These are phyloP conservation scores for Eragrostis curvula DNA, from an alignment of 176 grass and related monocot genomes.

Conservation along the genomic window DNA sequence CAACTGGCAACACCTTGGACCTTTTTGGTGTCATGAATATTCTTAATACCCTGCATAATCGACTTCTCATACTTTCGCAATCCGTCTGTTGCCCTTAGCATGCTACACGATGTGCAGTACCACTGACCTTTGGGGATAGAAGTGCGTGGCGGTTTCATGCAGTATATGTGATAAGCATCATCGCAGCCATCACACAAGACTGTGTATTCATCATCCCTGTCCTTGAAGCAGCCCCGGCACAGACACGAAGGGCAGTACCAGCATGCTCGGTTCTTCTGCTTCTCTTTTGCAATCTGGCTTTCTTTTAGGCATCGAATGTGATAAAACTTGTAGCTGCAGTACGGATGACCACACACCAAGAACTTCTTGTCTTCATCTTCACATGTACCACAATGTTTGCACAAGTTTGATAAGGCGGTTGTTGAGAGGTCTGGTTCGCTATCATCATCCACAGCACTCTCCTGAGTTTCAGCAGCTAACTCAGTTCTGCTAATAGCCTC, in stretches of 20 bases:
- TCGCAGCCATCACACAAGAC: constrained; percentile 90
- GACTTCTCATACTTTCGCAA: constrained; percentile 71
- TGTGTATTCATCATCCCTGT: constrained; percentile 76
- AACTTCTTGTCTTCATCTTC: constrained; percentile 88
- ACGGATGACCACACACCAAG: constrained; percentile 75
- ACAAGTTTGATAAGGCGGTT: constrained; percentile 62
- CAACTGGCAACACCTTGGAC: background rate
- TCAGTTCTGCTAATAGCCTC: constrained; percentile 40
- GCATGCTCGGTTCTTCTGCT: constrained; percentile 66
- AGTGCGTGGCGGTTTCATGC: constrained; percentile 66
- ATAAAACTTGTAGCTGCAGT: constrained; percentile 83
- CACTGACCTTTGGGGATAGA: constrained; percentile 72
- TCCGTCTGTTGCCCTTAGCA: constrained; percentile 53
- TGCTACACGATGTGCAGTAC: constrained; percentile 72
- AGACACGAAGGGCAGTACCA: constrained; percentile 99
- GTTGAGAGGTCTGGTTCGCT: constrained; percentile 54
- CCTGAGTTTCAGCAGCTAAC: constrained; percentile 41
- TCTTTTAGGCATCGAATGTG: constrained; percentile 85
- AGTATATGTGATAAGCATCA: constrained; percentile 86
- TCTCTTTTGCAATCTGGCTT: constrained; percentile 69
- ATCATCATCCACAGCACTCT: constrained; percentile 65
- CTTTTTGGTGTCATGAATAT: constrained; percentile 11
- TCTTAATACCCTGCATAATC: constrained; percentile 39
- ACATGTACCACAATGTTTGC: constrained; percentile 79
- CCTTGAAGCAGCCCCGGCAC: constrained; percentile 74